Evolutionary conservation across 495 filamentous ascomycete species (phyloP), one percentile per base, ranked within the genome.

Genomic region (Pseudomonodictys pantanalensis): DNA sequence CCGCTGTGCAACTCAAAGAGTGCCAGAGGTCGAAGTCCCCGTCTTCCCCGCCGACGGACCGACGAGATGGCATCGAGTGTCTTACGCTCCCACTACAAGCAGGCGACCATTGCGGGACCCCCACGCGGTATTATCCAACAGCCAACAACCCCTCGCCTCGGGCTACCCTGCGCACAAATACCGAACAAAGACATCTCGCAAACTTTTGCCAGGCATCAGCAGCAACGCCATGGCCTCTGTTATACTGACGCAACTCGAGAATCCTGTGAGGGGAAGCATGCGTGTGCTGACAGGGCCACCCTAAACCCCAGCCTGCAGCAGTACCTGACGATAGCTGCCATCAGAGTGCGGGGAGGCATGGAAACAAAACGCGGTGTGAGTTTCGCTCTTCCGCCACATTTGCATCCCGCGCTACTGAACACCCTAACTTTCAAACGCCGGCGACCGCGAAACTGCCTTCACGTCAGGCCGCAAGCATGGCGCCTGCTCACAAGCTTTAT

Each of bases 51-150:
- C n/a, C n/a, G n/a, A n/a, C n/a, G n/a, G n/a, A n/a, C n/a, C n/a
- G n/a, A n/a, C n/a, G n/a, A n/a, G n/a, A n/a, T n/a, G n/a, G n/a
- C n/a, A n/a, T n/a, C n/a, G n/a, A n/a, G n/a, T n/a, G n/a, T n/a
- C n/a, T n/a, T n/a, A n/a, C n/a, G n/a, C n/a, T n/a, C n/a, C n/a
- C n/a, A n/a, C n/a, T n/a, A n/a, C n/a, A n/a, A n/a, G n/a, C n/a
- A n/a, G n/a, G n/a, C n/a, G n/a, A n/a, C n/a, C n/a, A n/a, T n/a
- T n/a, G n/a, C n/a, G n/a, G 33, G 32, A 60, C 63, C 63, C 63
- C 63, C 63, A 66, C 63, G 63, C 63, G 58, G 22, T 49, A 66
- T 66, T 66, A 66, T 62, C 41, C 52, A 60, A 55, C 42, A 46
- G 12, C 24, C 17, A n/a, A n/a, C 29, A 5, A 17, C 2, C 18